Conservation (phyloP, 306 rosid species). For the Abrus precatorius region DNA sequence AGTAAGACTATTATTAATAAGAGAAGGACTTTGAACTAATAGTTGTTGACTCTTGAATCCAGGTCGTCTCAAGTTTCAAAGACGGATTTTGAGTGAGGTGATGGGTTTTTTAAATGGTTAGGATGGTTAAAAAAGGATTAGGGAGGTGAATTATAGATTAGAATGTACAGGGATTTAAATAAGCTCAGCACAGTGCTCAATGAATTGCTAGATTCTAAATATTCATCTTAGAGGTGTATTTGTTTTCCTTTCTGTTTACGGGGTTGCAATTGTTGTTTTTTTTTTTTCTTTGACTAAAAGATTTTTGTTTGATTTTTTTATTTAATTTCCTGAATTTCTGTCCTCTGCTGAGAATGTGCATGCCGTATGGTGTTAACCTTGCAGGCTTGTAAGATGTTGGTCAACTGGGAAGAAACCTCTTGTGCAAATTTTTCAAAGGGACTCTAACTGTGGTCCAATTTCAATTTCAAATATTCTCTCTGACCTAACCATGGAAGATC, state of each 20-base stretch:
- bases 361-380: slow-evolving; percentile 11
- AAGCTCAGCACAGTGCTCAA: neutral
- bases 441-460: slow-evolving; percentile 43
- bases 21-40: neutral
- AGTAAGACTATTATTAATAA: neutral
- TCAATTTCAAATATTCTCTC: slow-evolving; percentile 35
- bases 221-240: slow-evolving; percentile 1
- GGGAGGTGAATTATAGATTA: slow-evolving; percentile 16
- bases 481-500: slow-evolving; percentile 65
- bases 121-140: slow-evolving; percentile 10
- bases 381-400: slow-evolving; percentile 42
- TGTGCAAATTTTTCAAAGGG: slow-evolving; percentile 33
- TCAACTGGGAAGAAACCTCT: slow-evolving; percentile 41
- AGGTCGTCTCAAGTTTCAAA: neutral
- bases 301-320: slow-evolving; percentile 10
- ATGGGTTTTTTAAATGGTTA: neutral
- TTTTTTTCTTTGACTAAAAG: neutral
- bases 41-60: slow-evolving; percentile 21
- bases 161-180: slow-evolving; percentile 15
- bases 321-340: slow-evolving; percentile 15
- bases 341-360: slow-evolving; percentile 26
- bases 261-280: slow-evolving; percentile 13
- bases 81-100: slow-evolving; percentile 13
- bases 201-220: slow-evolving; percentile 6
- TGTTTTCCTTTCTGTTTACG: slow-evolving; percentile 21